These are phyloP conservation scores for Beta macrorhiza DNA, from an alignment of 179 eudicot species.

Conservation along the genomic window DNA sequence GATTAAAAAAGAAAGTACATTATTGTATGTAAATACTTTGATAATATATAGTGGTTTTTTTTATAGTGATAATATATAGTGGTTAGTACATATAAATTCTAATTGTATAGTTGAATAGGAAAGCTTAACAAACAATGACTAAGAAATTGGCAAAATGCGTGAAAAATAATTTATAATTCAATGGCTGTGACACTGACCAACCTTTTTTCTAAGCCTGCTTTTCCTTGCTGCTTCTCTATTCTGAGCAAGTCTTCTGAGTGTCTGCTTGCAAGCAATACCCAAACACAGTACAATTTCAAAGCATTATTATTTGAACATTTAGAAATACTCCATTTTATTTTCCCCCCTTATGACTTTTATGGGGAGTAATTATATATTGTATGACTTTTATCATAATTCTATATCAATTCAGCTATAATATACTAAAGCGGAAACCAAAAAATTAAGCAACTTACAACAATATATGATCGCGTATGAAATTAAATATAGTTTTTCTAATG, in stretches of 20 bases:
- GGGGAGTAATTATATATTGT: not conserved
- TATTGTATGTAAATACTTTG: not conserved
- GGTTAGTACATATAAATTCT: slow-evolving; percentile 10
- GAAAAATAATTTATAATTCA: not conserved
- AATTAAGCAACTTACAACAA: no score
- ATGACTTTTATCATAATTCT: no score
- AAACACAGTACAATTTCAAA: not conserved
- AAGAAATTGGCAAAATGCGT: not conserved
- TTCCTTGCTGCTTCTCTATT: slow-evolving; percentile 99
- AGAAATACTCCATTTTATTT: not conserved
- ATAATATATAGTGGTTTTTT: slow-evolving; percentile 8
- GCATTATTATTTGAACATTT: slow-evolving; percentile 19
- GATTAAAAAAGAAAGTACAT: not conserved
- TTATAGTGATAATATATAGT: not conserved
- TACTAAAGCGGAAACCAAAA: no score
- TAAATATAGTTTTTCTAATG: no score
- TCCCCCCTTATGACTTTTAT: not conserved
- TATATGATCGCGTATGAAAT: no score
- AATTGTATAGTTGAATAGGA: slow-evolving; percentile 31
- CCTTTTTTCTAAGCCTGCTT: slow-evolving; percentile 99
- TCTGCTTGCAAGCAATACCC: slow-evolving; percentile 47
- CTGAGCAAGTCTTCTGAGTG: slow-evolving; percentile 97
- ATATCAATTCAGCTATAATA: no score
- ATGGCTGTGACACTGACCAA: slow-evolving; percentile 28
- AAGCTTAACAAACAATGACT: slow-evolving; percentile 33